Conservation (phyloP, 768 basidiomycete genomes). For the Boletus pseudopeckii region DNA sequence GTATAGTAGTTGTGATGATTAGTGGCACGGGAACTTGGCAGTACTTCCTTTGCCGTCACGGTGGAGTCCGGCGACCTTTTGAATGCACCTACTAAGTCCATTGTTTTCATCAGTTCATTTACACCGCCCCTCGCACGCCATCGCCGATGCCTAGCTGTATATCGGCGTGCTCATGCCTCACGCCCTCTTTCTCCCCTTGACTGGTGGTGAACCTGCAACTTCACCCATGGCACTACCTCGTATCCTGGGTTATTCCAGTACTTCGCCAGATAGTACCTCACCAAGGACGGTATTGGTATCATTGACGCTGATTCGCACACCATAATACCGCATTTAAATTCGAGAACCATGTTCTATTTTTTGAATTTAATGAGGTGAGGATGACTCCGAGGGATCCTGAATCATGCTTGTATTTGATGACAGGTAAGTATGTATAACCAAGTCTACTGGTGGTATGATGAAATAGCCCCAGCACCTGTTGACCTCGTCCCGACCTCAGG, state of each 20-base stretch:
- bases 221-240: no score
- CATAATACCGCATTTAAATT: not conserved
- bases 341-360: not conserved
- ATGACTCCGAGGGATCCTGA: no score
- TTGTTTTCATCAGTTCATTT: not conserved
- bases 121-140: not conserved
- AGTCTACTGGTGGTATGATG: no score
- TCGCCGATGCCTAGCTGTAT: not conserved
- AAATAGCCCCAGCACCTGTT: no score
- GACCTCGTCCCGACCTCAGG: no score
- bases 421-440: no score
- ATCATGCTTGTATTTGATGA: no score
- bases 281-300: not conserved
- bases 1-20: no score
- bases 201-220: not conserved
- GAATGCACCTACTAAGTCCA: not conserved
- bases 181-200: not conserved
- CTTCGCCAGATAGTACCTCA: not conserved
- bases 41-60: no score
- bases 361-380: not conserved
- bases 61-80: not conserved
- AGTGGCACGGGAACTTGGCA: no score
- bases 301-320: not conserved
- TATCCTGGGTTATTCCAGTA: not conserved
- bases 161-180: not conserved